These are phyloP conservation scores for Fonsecaea multimorphosa DNA, from an alignment of 2,329 filamentous ascomycete genomes.

Conservation along the genomic window DNA sequence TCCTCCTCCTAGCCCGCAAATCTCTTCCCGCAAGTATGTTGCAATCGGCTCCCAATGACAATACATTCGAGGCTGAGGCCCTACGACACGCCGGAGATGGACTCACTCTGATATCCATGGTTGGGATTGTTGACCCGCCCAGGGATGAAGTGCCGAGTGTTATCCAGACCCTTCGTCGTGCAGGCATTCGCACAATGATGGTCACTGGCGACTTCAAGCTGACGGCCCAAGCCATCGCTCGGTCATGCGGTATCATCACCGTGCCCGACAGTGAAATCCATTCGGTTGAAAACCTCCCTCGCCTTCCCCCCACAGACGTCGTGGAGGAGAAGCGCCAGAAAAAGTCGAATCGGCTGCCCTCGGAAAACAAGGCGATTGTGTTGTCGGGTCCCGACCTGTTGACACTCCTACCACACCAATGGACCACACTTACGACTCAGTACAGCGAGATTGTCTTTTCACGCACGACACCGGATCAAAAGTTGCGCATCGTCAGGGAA, in stretches of 20 bases:
- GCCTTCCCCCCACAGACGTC: slow-evolving; percentile 37
- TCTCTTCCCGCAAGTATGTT: slow-evolving; percentile 53
- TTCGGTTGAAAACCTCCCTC: slow-evolving; percentile 59
- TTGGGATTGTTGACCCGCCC: slow-evolving; percentile 66
- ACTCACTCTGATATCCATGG: slow-evolving; percentile 62
- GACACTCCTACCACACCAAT: slow-evolving; percentile 69
- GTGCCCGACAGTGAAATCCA: slow-evolving; percentile 53
- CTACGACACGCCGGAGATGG: slow-evolving; percentile 57
- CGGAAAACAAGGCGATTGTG: slow-evolving; percentile 61
- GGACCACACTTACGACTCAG: slow-evolving; percentile 64
- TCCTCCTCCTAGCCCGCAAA: slow-evolving; percentile 71
- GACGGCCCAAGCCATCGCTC: slow-evolving; percentile 74
- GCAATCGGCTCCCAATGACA: slow-evolving; percentile 51
- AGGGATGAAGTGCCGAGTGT: slow-evolving; percentile 66
- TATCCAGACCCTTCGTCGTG: slow-evolving; percentile 67
- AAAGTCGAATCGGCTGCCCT: slow-evolving; percentile 21
- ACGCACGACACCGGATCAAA: slow-evolving; percentile 77
- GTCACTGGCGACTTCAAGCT: slow-evolving; percentile 80
- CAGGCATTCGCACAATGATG: slow-evolving; percentile 80
- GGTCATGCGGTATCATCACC: slow-evolving; percentile 73
- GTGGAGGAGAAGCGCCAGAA: slow-evolving; percentile 22
- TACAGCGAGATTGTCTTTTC: slow-evolving; percentile 79
- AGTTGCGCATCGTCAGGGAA: slow-evolving; percentile 78
- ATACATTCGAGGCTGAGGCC: slow-evolving; percentile 64
- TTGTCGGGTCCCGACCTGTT: slow-evolving; percentile 71